A percentile compares a stretch with the other conserved stretches of the same genome.
Conservation (phyloP, 805 yeast species). For the Saturnispora diversa region DNA sequence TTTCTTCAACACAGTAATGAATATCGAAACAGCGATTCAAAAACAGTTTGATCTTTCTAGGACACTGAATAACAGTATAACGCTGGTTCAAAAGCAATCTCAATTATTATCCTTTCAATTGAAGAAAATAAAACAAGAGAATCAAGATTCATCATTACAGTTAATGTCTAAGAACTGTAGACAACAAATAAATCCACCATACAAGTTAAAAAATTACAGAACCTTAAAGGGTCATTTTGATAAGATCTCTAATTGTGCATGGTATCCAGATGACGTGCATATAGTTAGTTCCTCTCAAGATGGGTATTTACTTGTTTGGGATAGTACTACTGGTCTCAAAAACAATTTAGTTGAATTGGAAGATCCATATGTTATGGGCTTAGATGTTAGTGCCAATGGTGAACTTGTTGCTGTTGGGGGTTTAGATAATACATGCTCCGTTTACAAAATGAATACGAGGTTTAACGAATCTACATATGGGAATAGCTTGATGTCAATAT, state of each 20-base stretch:
- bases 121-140: constrained; percentile 23
- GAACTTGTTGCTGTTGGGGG: constrained; percentile 73
- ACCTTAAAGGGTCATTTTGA: constrained; percentile 59
- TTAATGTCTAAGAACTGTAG: constrained; percentile 23
- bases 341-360: constrained; percentile 62
- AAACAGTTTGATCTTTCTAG: constrained; percentile 23
- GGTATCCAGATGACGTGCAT: constrained; percentile 58
- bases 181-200: constrained; percentile 7
- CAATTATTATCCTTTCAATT: constrained; percentile 22
- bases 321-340: constrained; percentile 63
- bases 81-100: constrained; percentile 23
- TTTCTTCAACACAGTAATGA: constrained; percentile 3
- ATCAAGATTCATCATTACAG: constrained; percentile 23
- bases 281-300: constrained; percentile 77
- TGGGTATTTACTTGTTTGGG: constrained; percentile 81
- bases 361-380: constrained; percentile 70
- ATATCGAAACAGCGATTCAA: constrained; percentile 14
- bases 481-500: constrained; percentile 37
- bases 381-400: constrained; percentile 65
- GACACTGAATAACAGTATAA: constrained; percentile 19
- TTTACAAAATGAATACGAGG: constrained; percentile 39
- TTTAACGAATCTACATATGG: constrained; percentile 10
- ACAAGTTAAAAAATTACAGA: constrained; percentile 19
- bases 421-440: constrained; percentile 66
- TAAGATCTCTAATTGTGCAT: constrained; percentile 59